Conservation (phyloP, 805 yeast species). For the Kodamaea hsintzibuensis region DNA sequence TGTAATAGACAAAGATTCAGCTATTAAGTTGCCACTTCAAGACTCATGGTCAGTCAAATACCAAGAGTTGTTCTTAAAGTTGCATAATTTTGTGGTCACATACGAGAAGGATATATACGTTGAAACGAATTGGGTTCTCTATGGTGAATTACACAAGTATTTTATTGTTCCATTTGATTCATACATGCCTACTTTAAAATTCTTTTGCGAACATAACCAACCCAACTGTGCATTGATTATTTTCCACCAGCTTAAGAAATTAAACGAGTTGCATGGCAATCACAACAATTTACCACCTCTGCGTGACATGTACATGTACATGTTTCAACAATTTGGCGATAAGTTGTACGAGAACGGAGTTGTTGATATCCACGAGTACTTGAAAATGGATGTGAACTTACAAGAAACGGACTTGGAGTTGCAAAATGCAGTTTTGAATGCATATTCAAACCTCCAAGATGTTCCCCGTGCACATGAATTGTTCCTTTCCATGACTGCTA, state of each 20-base stretch:
- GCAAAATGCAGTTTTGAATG: constrained; percentile 63
- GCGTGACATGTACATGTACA: constrained; percentile 56
- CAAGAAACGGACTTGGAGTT: constrained; percentile 53
- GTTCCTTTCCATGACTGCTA: constrained; percentile 58
- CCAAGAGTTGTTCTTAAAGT: constrained; percentile 25
- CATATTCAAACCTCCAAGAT: constrained; percentile 60
- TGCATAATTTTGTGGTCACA: constrained; percentile 32
- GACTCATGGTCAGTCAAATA: constrained; percentile 27
- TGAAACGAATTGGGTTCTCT: constrained; percentile 60
- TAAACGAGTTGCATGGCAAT: constrained; percentile 52
- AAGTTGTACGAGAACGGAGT: constrained; percentile 64
- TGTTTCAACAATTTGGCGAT: constrained; percentile 63
- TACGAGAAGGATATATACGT: constrained; percentile 30
- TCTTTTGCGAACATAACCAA: constrained; percentile 53
- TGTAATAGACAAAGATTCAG: constrained; percentile 29
- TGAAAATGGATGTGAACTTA: constrained; percentile 60
- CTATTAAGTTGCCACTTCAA: constrained; percentile 26
- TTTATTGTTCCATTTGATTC: constrained; percentile 59
- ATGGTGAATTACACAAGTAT: constrained; percentile 54
- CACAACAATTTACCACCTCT: constrained; percentile 27
- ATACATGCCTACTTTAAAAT: constrained; percentile 58
- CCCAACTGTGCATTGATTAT: constrained; percentile 63
- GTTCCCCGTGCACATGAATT: constrained; percentile 56
- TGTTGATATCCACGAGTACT: constrained; percentile 57
- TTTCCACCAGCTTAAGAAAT: constrained; percentile 58